phyloP scores from a whole-genome alignment of 202 grass and related monocot genomes.

The Hordeum pubiflorum region DNA sequence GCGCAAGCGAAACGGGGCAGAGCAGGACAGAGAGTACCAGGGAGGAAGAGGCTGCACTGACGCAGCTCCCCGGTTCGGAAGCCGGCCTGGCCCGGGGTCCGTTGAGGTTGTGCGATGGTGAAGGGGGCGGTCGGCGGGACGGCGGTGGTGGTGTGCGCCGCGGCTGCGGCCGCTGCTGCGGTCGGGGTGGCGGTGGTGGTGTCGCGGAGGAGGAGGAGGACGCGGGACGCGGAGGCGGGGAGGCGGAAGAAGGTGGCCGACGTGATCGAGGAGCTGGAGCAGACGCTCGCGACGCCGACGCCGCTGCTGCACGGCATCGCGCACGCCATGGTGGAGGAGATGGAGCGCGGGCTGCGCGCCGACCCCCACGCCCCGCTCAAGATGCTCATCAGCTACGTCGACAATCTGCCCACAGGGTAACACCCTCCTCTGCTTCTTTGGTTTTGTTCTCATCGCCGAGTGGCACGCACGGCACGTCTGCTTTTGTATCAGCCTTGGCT shows the following conservation, averaged over 20 bases:
- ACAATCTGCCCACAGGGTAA: conserved; percentile 95
- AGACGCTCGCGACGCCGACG: conserved; percentile 54
- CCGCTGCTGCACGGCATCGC: conserved; percentile 74
- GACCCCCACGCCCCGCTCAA: conserved; percentile 59
- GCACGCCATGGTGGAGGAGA: conserved; percentile 94
- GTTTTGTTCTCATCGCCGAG: not conserved
- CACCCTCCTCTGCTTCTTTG: not conserved
- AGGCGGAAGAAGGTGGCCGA: conserved; percentile 30
- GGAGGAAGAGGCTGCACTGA: not conserved
- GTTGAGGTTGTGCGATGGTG: conserved; percentile 12
- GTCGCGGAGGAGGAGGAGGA: conserved; percentile 27
- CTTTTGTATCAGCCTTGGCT: not conserved
- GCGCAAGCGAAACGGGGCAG: conserved; percentile 15
- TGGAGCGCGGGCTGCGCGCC: conserved; percentile 68
- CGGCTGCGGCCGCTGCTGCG: conserved; percentile 42
- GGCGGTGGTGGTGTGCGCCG: conserved; percentile 57
- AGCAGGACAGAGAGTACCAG: not conserved
- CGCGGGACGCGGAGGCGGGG: conserved; percentile 31
- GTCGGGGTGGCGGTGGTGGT: conserved; percentile 49
- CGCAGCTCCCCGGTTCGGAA: conserved; percentile 12
- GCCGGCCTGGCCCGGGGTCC: not conserved
- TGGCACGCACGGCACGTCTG: not conserved
- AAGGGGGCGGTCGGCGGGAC: conserved; percentile 50
- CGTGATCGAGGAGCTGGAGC: conserved; percentile 71
- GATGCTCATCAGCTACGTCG: conserved; percentile 97